Evolutionary conservation across 805 yeast genomes (phyloP), one percentile per base, ranked within the genome.

Genomic region (Nakazawaea ishiwadae): DNA sequence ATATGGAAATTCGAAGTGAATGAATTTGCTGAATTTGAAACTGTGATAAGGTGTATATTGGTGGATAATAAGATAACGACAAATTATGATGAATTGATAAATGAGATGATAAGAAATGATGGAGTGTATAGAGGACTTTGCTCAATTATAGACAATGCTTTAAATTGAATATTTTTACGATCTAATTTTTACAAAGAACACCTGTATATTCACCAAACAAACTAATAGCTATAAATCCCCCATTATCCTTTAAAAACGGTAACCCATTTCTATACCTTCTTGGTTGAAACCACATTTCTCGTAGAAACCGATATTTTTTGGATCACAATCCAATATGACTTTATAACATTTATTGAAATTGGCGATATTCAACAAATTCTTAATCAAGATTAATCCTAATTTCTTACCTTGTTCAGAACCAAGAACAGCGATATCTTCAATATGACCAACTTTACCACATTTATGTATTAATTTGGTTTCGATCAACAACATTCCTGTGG

Each of bases 381-480:
- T 65, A 49, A 91, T 85, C 61, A 91, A 58, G 14, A 70, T 63
- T 50, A 71, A 66, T 0, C 99, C 99, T 35, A 91, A 65, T 51
- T 77, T 77, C 56, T 82, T 80, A 5, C 99, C 99, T 55, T 90
- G 97, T 56, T 85, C 85, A 15, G 70, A 63, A 23, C 59, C 56
- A 15, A 79, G 70, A 4, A 91, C 95, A 1, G 97, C 83, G 46
- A 91, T 91, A 58, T 91, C 99, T 56, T 91, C 99, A 48, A 91
- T 84, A 63, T 91, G 98, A 2, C 98, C 98, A 4, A 87, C 95
- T 39, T 72, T 61, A 0, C 96, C 95, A 58, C 93, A 79, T 30
- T 67, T 76, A 62, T 91, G 99, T 48, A 93, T 88, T 48, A 83
- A 63, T 60, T 91, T 91, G 37, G 72, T 73, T 59, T 91, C 99